Base-by-base conservation (phyloP, 176 grass and related monocot genomes). In the Alopecurus myosuroides region DNA sequence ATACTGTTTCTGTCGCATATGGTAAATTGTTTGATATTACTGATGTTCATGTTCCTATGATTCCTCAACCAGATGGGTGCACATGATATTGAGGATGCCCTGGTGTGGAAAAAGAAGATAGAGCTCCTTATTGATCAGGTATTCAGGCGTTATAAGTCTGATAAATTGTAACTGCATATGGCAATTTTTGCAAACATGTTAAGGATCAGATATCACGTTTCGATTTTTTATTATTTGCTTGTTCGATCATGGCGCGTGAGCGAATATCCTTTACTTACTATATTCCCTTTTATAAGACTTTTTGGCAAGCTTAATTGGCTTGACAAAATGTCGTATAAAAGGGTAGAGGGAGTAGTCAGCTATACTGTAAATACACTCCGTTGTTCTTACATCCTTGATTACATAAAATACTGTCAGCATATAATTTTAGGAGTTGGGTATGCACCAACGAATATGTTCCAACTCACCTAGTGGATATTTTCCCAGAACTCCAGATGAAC, bases 41-140 rank as follows among this genome's bases (percentile, higher is more conserved):
- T 69, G 55, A 86, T 30, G 23, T 70, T 81, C 17, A 67, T 88
- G 50, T n/a, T 11, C 44, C 29, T 23, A 56, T 72, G 39, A 29
- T 80, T 87, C 69, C 77, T 89, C 7, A 74, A 91, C 12, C 82
- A 98, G 93, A 91, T 98, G 93, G 97, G 91, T 79, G 90, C 93
- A 35, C 76, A 85, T 81, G 58, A 90, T 69, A 95, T 98, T 23
- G 87, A 98, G 74, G 97, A 98, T 52, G 66, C 79, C 77, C 76
- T 95, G 69, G 56, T 62, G 33, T 98, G 97, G 97, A 98, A 95
- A 87, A 91, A 93, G 65, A 95, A 94, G 75, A 81, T 98, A 68
- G 91, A 98, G 81, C 76, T 88, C 46, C 88, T 95, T 58, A 98
- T 98, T 76, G 91, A 95, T 98, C 97, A 94, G 97, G 97, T 98